Evolutionary conservation across 2,329 filamentous ascomycete genomes (phyloP).

Genomic region (Hymenoscyphus occultus): DNA sequence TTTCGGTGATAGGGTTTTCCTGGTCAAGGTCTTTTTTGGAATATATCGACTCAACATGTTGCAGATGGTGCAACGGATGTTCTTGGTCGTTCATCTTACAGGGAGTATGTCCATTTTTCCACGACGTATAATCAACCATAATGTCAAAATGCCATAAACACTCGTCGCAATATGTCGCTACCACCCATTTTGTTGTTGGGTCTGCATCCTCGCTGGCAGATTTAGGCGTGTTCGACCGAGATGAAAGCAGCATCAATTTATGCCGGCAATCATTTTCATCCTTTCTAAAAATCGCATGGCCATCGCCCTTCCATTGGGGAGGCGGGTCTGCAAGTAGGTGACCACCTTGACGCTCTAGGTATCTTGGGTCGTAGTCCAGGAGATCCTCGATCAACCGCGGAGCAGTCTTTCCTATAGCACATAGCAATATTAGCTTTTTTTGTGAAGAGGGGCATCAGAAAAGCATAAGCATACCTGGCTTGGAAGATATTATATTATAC

Average conservation of each 20-base stretch:
- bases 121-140: conserved; percentile 49
- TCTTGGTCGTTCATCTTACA: conserved; percentile 40
- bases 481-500: conserved; percentile 3
- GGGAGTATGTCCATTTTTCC: conserved; percentile 32
- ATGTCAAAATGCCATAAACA: conserved; percentile 63
- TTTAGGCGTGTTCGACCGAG: conserved; percentile 48
- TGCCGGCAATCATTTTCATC: conserved; percentile 53
- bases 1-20: conserved; percentile 38
- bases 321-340: conserved; percentile 55
- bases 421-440: conserved; percentile 19
- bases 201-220: conserved; percentile 40
- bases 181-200: conserved; percentile 46
- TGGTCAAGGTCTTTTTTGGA: conserved; percentile 34
- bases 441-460: not conserved
- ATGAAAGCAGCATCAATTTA: conserved; percentile 53
- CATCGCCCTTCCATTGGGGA: conserved; percentile 44
- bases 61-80: conserved; percentile 61
- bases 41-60: conserved; percentile 39
- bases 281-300: conserved; percentile 27
- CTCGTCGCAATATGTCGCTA: conserved; percentile 58
- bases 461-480: conserved; percentile 7
- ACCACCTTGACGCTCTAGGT: conserved; percentile 36
- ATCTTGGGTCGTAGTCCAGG: conserved; percentile 42
- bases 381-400: conserved; percentile 48
- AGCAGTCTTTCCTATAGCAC: conserved; percentile 46